Evolutionary conservation across 768 basidiomycete genomes (phyloP).

Genomic region (Rhodotorula taiwanensis): DNA sequence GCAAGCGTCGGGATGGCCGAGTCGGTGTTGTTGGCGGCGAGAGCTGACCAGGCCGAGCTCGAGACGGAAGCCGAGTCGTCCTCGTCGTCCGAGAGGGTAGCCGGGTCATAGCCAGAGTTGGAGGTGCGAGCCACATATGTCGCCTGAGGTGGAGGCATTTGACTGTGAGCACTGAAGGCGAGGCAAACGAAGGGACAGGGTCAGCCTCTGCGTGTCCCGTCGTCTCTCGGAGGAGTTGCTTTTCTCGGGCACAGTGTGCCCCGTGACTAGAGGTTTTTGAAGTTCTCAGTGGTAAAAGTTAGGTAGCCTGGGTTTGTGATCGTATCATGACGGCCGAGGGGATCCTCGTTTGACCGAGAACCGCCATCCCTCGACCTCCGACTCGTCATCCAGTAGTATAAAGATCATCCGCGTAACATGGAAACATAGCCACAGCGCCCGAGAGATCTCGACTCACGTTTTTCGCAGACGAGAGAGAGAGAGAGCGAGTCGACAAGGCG

Average conservation of each 20-base stretch:
- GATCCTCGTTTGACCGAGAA: constrained; percentile 10
- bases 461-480: too few relatives aligned
- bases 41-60: constrained; percentile 22
- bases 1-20: constrained; percentile 23
- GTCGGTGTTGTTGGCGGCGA: constrained; percentile 9
- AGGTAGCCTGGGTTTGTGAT: constrained; percentile 31
- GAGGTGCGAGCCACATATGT: not conserved
- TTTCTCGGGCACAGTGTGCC: too few relatives aligned
- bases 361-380: constrained; percentile 25
- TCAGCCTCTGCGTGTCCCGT: not conserved
- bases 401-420: constrained; percentile 11
- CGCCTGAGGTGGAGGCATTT: constrained; percentile 19
- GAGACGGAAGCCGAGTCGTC: constrained; percentile 5
- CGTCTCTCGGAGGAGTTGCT: too few relatives aligned
- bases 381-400: constrained; percentile 20
- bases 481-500: too few relatives aligned
- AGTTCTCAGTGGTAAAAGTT: constrained; percentile 4
- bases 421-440: too few relatives aligned
- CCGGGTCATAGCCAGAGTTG: constrained; percentile 21
- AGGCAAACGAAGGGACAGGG: too few relatives aligned
- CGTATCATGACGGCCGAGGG: constrained; percentile 5
- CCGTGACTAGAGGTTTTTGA: too few relatives aligned
- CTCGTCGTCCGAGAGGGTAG: constrained; percentile 33
- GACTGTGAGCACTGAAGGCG: too few relatives aligned
- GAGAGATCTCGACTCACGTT: too few relatives aligned